Conservation (phyloP, 169 alveolate species). For the Plasmodium inui region DNA sequence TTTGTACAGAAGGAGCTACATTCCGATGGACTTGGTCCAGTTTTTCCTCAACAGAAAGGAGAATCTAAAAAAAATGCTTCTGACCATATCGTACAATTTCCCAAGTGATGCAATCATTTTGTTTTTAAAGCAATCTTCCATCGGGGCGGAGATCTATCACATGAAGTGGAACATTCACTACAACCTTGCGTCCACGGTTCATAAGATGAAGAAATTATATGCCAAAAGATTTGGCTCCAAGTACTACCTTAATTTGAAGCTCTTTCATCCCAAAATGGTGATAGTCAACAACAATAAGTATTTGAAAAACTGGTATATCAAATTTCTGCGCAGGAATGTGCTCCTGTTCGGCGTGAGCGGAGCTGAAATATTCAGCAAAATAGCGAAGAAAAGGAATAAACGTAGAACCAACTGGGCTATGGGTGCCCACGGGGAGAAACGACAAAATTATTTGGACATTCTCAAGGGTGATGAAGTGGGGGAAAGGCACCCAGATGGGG, state of each 20-base stretch:
- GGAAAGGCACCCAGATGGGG: neutral
- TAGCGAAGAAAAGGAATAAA: neutral
- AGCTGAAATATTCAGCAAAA: neutral
- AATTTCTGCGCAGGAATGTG: conserved; percentile 11
- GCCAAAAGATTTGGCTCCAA: neutral
- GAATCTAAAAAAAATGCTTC: conserved; percentile 33
- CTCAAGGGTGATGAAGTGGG: neutral
- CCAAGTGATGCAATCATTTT: conserved; percentile 30
- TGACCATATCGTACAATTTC: conserved; percentile 35
- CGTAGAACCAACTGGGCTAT: neutral
- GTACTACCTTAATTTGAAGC: conserved; percentile 2
- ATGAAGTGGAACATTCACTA: conserved; percentile 6
- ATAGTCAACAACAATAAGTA: conserved; percentile 21
- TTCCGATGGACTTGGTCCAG: conserved; percentile 23
- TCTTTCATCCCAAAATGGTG: conserved; percentile 14
- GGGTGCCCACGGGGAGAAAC: neutral
- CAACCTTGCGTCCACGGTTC: neutral
- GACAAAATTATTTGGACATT: neutral
- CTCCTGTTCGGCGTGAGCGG: neutral
- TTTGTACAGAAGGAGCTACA: conserved; percentile 6
- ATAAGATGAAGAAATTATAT: conserved; percentile 33
- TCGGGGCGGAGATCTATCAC: conserved; percentile 17
- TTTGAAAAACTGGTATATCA: conserved; percentile 38
- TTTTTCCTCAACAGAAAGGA: conserved; percentile 49
- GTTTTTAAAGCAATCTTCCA: conserved; percentile 43